Base-by-base conservation (phyloP, 108 stramenopile genomes). In the Conticribra guillardii region DNA sequence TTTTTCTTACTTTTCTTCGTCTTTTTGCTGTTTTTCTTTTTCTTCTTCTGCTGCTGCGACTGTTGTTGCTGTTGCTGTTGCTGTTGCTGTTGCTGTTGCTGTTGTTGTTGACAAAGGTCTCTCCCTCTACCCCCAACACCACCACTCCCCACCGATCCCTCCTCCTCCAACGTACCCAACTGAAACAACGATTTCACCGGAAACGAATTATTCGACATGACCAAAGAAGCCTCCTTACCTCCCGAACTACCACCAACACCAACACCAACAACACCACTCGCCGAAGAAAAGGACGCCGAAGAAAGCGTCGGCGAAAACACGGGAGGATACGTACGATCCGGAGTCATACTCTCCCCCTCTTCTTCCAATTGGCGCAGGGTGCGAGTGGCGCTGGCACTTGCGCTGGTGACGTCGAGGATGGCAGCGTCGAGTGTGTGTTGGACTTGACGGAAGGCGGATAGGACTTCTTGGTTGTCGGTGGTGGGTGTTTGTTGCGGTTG, bases 321-420 rank as follows among this genome's bases (percentile, higher is more conserved):
- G 5, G 37, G 19, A 51, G n/a, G 19, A 51, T 4, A 2, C 4
- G 11, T 27, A 62, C 14, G 24, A 14, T 52, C 64, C 22, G 64
- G 64, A 23, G 64, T 65, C 64, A 65, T 65, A 33, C 37, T 53
- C 0, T 65, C 48, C 48, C 62, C 47, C 62, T 63, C 47, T 3
- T 63, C 64, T 37, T 53, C 64, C 32, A 65, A 37, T 22, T n/a
- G n/a, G n/a, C n/a, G n/a, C n/a, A n/a, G n/a, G n/a, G n/a, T n/a
- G n/a, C n/a, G n/a, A n/a, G n/a, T n/a, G n/a, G n/a, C n/a, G n/a
- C n/a, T n/a, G n/a, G n/a, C n/a, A n/a, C n/a, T n/a, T n/a, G n/a
- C n/a, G n/a, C n/a, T n/a, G n/a, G n/a, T 55, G 1, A 32, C 26
- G 8, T 67, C 66, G 3, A 55, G n/a, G 18, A 67, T 16, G 26